Conservation (phyloP, 352 stramenopile genomes). For the Globisporangium viniferum region DNA sequence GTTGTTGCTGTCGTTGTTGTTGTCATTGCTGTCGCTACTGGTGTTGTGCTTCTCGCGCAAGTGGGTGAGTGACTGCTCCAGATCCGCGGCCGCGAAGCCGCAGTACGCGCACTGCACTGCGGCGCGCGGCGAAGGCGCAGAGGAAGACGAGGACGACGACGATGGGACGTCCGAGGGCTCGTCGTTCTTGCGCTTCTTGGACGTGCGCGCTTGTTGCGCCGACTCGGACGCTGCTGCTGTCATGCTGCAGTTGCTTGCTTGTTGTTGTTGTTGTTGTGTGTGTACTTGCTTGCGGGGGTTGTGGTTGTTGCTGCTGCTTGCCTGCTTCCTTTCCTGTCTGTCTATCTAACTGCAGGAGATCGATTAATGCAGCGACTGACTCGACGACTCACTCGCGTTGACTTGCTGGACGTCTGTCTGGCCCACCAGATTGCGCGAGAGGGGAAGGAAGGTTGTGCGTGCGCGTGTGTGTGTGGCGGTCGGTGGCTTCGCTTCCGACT, state of each 20-base stretch:
- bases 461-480: background rate
- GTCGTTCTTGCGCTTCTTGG: conserved; percentile 63
- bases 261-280: background rate
- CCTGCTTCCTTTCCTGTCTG: background rate
- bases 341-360: background rate
- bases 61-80: conserved; percentile 53
- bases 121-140: conserved; percentile 5
- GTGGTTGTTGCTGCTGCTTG: conserved; percentile 4
- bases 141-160: conserved; percentile 5
- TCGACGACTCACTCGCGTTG: background rate
- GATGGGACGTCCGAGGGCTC: conserved; percentile 16
- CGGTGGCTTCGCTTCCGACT: conserved; percentile 27
- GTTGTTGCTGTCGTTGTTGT: background rate
- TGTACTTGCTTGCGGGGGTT: conserved; percentile 5
- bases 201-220: background rate
- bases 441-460: background rate
- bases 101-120: conserved; percentile 37
- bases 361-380: background rate
- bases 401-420: background rate
- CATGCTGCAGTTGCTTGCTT: background rate
- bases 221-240: background rate
- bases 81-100: conserved; percentile 36
- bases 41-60: conserved; percentile 36
- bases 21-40: conserved; percentile 13
- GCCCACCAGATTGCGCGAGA: background rate